These are phyloP conservation scores for Blastocystis sp. DNA, from an alignment of 352 stramenopile genomes.

Conservation along the genomic window DNA sequence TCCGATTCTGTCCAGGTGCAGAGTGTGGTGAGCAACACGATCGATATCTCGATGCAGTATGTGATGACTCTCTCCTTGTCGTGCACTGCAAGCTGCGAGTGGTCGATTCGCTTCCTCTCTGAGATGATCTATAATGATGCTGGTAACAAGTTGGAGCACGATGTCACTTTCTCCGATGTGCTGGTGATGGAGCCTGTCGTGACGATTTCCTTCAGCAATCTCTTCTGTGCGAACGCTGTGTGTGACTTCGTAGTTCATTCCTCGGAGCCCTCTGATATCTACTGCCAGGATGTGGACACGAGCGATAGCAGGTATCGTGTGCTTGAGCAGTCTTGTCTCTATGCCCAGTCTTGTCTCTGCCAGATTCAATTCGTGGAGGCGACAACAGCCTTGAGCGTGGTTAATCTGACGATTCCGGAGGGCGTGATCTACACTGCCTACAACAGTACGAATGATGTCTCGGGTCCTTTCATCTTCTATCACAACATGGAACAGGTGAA, in stretches of 20 bases:
- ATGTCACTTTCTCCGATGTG: background rate
- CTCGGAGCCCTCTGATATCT: constrained; percentile 14
- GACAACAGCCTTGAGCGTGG: background rate
- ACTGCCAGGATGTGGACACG: background rate
- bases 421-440: background rate
- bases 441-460: background rate
- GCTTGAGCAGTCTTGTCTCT: background rate
- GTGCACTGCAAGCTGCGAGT: background rate
- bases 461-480: background rate
- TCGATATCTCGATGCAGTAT: background rate
- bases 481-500: background rate
- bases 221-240: background rate
- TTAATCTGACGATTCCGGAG: background rate
- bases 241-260: background rate
- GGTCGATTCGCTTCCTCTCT: constrained; percentile 13
- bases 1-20: background rate
- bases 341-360: background rate
- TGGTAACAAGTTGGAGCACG: constrained; percentile 33
- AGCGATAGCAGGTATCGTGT: background rate
- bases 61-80: background rate
- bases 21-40: background rate
- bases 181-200: background rate
- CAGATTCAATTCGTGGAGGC: background rate
- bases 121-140: constrained; percentile 40
- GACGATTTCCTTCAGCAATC: background rate